Evolutionary conservation across 345 rosid species (phyloP), one percentile per base, ranked within the genome.

Genomic region (Bruguiera parviflora): DNA sequence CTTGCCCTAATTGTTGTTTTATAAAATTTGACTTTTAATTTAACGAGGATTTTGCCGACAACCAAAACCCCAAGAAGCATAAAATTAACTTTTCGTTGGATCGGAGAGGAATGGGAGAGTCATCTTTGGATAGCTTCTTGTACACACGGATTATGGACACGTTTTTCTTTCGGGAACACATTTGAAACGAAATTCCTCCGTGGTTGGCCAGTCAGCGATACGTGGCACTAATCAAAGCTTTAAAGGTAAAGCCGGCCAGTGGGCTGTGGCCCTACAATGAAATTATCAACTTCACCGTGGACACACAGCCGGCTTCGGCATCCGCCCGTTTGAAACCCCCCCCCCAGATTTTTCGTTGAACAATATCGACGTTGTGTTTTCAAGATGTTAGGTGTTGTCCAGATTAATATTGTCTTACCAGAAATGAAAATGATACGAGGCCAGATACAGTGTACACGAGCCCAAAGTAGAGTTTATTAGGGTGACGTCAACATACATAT

Each of bases 71-170:
- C n/a, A 29, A 62, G 21, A 0, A 0, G 0, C 57, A 77, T 61
- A 69, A 52, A 69, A 5, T 64, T 49, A 60, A 60, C 70, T 69
- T 9, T 67, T 64, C 72, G 5, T 27, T 62, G 18, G 4, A 15
- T 13, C 51, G 19, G 1, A 2, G 8, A 33, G n/a, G 5, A 11
- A 5, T 39, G 49, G n/a, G 20, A 22, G 11, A 62, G 69, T 65
- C 64, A 4, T 68, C 5, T 60, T 64, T 61, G 72, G 74, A 37
- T 58, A 31, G 56, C 74, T 37, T 58, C 32, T 27, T 27, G n/a
- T 46, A 2, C 1, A 28, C 6, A 19, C 39, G 29, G 0, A 4
- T 43, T 43, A 43, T 3, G 47, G 18, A 15, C 53, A 35, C 68
- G 77, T 58, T 60, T 69, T 15, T 49, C 32, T n/a, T 69, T 35